Evolutionary conservation across 306 rosid species (phyloP).

Genomic region (Hippophae gyantsensis): DNA sequence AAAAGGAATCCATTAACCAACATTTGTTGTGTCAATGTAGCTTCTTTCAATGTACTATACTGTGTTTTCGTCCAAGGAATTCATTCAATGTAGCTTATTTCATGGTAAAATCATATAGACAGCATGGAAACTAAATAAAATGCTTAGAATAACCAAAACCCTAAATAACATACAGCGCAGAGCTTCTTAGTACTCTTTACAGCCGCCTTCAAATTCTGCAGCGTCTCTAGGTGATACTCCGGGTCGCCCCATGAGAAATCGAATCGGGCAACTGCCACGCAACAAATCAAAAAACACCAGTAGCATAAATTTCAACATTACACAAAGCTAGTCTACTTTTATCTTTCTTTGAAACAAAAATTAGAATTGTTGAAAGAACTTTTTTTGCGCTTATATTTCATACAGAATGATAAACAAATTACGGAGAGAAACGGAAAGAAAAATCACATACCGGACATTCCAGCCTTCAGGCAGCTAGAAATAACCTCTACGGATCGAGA

Average conservation of each 20-base stretch:
- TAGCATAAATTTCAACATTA: background rate
- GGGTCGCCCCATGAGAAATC: constrained; percentile 84
- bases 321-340: background rate
- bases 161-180: constrained; percentile 68
- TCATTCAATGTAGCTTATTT: background rate
- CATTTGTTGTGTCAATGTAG: too few relatives aligned
- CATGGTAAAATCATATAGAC: background rate
- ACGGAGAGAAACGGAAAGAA: background rate
- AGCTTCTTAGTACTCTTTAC: constrained; percentile 83
- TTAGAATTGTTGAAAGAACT: too few relatives aligned
- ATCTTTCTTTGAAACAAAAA: too few relatives aligned
- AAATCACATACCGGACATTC: constrained; percentile 72
- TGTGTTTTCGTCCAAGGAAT: too few relatives aligned
- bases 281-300: constrained; percentile 13
- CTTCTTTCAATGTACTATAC: too few relatives aligned
- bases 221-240: constrained; percentile 78
- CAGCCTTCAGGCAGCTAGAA: constrained; percentile 78
- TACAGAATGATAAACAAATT: background rate
- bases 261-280: constrained; percentile 78
- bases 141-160: background rate
- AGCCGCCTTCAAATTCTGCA: constrained; percentile 81
- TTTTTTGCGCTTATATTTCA: background rate
- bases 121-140: background rate
- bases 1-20: too few relatives aligned
- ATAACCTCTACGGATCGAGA: constrained; percentile 73